phyloP scores from a whole-genome alignment of 2,329 filamentous ascomycete genomes.

The Magnaporthales sp. region DNA sequence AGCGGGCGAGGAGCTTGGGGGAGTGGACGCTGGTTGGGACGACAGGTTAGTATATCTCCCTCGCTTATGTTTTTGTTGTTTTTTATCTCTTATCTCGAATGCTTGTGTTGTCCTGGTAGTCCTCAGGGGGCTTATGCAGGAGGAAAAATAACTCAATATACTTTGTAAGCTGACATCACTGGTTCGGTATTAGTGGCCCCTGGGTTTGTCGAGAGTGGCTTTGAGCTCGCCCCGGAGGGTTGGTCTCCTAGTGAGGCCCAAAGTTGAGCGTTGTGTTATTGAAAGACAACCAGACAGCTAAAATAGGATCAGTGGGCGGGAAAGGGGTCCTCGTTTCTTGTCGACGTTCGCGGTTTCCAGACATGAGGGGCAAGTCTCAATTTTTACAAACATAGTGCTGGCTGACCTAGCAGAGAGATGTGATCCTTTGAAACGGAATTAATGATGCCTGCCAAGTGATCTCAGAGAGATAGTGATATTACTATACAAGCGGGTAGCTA shows the following conservation, averaged over 20 bases:
- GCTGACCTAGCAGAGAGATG: too few relatives aligned
- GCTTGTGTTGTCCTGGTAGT: not conserved
- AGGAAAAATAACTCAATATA: not conserved
- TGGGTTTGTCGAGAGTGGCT: conserved; percentile 1
- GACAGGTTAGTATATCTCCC: conserved; percentile 10
- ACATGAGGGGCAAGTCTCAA: too few relatives aligned
- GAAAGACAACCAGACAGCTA: too few relatives aligned
- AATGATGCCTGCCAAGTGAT: too few relatives aligned
- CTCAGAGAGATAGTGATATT: too few relatives aligned
- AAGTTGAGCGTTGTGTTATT: not conserved
- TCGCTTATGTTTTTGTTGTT: not conserved
- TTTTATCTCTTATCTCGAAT: too few relatives aligned
- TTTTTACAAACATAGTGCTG: too few relatives aligned
- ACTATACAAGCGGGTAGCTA: too few relatives aligned
- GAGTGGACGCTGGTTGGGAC: conserved; percentile 39
- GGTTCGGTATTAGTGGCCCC: not conserved
- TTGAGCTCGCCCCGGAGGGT: not conserved
- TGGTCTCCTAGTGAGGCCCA: not conserved
- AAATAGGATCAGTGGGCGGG: too few relatives aligned
- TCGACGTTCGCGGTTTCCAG: too few relatives aligned
- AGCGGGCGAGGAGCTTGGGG: conserved; percentile 34
- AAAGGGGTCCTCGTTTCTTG: too few relatives aligned
- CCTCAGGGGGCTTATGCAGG: not conserved
- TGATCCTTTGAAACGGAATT: too few relatives aligned
- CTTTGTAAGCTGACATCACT: not conserved